Evolutionary conservation across 345 rosid genomes (phyloP).

Genomic region (Limnanthes douglasii): DNA sequence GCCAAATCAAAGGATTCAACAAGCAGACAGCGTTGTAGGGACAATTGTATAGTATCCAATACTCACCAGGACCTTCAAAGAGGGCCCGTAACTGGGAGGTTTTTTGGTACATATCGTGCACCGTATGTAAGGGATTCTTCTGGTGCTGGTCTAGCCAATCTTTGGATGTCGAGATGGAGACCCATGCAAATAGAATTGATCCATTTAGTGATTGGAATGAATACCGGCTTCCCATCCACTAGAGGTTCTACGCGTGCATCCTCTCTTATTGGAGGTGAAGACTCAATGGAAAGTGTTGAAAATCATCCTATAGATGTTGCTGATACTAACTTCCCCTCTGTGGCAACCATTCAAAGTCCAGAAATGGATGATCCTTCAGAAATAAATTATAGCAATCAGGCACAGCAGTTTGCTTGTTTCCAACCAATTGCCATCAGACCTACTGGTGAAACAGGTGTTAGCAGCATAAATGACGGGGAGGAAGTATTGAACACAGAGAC

Average conservation of each 20-base stretch:
- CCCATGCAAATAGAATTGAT: slow-evolving; percentile 47
- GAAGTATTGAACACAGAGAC: slow-evolving; percentile 90
- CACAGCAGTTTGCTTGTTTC: slow-evolving; percentile 92
- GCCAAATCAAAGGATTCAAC: slow-evolving; percentile 49
- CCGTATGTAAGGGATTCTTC: slow-evolving; percentile 55
- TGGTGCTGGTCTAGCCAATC: slow-evolving; percentile 89
- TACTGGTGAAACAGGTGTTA: slow-evolving; percentile 75
- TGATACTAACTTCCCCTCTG: slow-evolving; percentile 71
- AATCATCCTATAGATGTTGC: slow-evolving; percentile 70
- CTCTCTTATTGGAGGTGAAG: slow-evolving; percentile 98
- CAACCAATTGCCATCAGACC: slow-evolving; percentile 42
- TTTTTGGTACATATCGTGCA: slow-evolving; percentile 42
- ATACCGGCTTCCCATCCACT: slow-evolving; percentile 34
- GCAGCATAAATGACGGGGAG: slow-evolving; percentile 95
- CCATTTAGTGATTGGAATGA: slow-evolving; percentile 57
- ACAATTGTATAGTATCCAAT: slow-evolving; percentile 36
- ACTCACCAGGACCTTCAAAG: slow-evolving; percentile 89
- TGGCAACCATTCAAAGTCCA: slow-evolving; percentile 49
- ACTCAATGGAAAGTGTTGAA: slow-evolving; percentile 98
- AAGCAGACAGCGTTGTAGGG: slow-evolving; percentile 91
- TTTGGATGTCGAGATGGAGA: slow-evolving; percentile 42
- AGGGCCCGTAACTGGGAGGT: slow-evolving; percentile 61
- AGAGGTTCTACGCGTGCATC: slow-evolving; percentile 90
- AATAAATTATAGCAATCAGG: slow-evolving; percentile 86
- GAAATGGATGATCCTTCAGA: slow-evolving; percentile 89